These are phyloP conservation scores for Lipomyces kockii DNA, from an alignment of 805 yeast species.

Conservation along the genomic window DNA sequence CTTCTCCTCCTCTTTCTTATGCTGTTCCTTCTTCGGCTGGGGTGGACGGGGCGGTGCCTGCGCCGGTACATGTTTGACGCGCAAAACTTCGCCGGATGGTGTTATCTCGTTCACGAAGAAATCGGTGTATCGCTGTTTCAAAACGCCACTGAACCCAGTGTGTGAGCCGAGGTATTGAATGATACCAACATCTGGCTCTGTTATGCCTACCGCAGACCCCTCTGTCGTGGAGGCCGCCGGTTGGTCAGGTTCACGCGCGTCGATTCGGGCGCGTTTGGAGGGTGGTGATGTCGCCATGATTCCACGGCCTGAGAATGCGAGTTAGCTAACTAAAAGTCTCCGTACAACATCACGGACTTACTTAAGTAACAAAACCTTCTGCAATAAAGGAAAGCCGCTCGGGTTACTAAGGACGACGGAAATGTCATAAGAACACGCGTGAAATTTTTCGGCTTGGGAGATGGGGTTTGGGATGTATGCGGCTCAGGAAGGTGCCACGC, in stretches of 20 bases:
- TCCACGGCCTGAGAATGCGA: neutral
- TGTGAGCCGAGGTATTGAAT: constrained; percentile 64
- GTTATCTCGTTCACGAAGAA: constrained; percentile 91
- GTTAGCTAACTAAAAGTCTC: neutral
- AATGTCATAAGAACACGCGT: neutral
- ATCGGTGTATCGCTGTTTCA: constrained; percentile 84
- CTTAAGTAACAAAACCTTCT: neutral
- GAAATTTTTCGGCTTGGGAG: neutral
- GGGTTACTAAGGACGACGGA: neutral
- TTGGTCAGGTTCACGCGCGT: neutral
- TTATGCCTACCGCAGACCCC: neutral
- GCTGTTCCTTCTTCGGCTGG: constrained; percentile 52
- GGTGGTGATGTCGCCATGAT: neutral
- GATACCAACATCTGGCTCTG: constrained; percentile 85
- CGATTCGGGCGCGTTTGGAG: constrained; percentile 4
- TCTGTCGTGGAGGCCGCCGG: neutral
- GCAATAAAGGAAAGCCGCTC: neutral
- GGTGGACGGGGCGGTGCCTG: constrained; percentile 49
- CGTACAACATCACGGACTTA: neutral
- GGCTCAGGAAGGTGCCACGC: neutral
- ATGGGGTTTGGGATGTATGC: neutral
- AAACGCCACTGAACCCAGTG: constrained; percentile 73
- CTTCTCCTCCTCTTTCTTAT: constrained; percentile 34
- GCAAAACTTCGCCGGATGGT: constrained; percentile 68
- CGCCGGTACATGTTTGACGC: constrained; percentile 74